Base-by-base conservation (phyloP, 2,329 filamentous ascomycete species). In the Aspergillus tubingensis region DNA sequence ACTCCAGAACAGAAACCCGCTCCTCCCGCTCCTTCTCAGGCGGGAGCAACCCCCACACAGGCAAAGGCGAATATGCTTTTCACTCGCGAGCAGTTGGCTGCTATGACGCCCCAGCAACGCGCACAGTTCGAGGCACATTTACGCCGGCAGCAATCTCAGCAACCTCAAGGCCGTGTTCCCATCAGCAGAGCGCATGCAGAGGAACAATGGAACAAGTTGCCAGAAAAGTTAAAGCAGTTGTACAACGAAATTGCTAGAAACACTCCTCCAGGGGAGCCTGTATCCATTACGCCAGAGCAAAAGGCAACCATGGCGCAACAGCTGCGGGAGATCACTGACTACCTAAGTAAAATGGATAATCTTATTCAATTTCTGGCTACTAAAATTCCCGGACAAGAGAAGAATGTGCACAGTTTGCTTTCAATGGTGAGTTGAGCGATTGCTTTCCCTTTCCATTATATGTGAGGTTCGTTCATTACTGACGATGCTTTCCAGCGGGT, bases 101-200 rank as follows among this genome's bases (percentile, higher is more conserved):
- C 74, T 2, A 74, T 81, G 73, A 72, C 72, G 8, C 75, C 78
- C 23, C 74, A 79, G 58, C 79, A 81, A 62, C 76, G 77, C 43
- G 63, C 68, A 36, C 75, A 75, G 56, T 54, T 74, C 27, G 77
- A 79, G 60, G 68, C 71, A 17, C 70, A 73, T 17, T 63, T 77
- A 55, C 70, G 74, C 39, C 73, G 74, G 52, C 72, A 77, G 56
- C 74, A 76, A 55, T 60, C 62, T 17, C 72, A 77, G 56, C 74
- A 76, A 55, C 60, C 62, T 17, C 70, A 75, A 55, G 54, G 70
- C 39, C 74, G 74, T 48, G 71, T 68, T 15, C 66, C 68, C 23
- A 65, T 76, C 27, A 73, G 66, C 25, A 71, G 74, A 63, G 72
- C 72, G 23, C 62, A 68, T 8, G 74, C 77, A 27, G 73, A 77